These are phyloP conservation scores for Candida berthetii DNA, from an alignment of 805 yeast genomes.

Conservation along the genomic window DNA sequence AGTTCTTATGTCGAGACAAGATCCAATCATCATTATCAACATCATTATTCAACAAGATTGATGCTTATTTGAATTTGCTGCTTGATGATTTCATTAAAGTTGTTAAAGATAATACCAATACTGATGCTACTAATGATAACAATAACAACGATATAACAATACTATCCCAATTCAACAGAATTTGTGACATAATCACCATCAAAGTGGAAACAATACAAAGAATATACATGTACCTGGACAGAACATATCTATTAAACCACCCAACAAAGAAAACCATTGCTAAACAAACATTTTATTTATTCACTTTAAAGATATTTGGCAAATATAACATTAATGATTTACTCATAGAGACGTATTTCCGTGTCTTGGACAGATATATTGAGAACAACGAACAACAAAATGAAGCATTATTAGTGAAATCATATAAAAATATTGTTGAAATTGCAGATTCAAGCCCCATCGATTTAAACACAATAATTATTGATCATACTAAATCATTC, in stretches of 20 bases:
- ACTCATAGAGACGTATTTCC: constrained; percentile 2
- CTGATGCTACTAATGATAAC: neutral
- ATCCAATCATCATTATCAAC: constrained; percentile 12
- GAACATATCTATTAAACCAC: constrained; percentile 19
- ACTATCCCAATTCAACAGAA: constrained; percentile 2
- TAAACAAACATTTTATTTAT: constrained; percentile 1
- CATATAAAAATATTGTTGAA: neutral
- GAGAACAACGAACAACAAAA: neutral
- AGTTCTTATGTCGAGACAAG: constrained; percentile 17
- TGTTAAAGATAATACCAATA: neutral
- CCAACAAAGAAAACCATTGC: constrained; percentile 14
- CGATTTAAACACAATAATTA: neutral
- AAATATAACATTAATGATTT: constrained; percentile 2
- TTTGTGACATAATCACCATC: constrained; percentile 3
- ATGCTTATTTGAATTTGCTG: neutral
- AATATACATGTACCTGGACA: constrained; percentile 15
- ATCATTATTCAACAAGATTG: neutral
- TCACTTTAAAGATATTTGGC: neutral
- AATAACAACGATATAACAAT: neutral
- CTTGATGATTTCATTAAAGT: neutral
- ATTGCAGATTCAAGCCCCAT: neutral
- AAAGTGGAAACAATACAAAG: constrained; percentile 7
- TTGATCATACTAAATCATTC: neutral
- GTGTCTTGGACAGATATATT: constrained; percentile 1
- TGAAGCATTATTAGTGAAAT: neutral